Conservation (phyloP, 2,329 filamentous ascomycete genomes). For the Aspergillus tanneri region DNA sequence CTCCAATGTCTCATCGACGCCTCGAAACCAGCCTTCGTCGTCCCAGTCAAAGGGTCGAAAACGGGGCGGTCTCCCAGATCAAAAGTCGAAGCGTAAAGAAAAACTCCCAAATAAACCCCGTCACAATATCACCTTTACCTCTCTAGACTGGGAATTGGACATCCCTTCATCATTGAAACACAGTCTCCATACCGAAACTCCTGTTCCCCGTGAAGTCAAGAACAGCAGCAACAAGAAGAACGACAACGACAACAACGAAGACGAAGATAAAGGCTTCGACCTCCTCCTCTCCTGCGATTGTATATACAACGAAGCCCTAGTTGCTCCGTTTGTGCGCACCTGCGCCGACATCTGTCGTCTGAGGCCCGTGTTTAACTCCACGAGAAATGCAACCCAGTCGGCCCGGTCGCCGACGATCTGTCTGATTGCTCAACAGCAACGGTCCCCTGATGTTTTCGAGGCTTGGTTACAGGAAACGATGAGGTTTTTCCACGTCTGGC, state of each 20-base stretch:
- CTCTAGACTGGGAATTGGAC: conserved; percentile 80
- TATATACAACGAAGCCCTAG: conserved; percentile 87
- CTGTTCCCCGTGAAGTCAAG: too few species aligned
- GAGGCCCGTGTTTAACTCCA: conserved; percentile 34
- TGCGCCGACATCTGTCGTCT: conserved; percentile 72
- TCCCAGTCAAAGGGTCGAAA: conserved; percentile 13
- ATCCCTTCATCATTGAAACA: conserved; percentile 34
- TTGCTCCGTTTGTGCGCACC: conserved; percentile 77
- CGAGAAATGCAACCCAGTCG: too few species aligned
- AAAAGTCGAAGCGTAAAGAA: conserved; percentile 3
- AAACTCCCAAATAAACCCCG: neutral
- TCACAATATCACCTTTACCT: conserved; percentile 55
- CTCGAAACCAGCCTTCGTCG: neutral
- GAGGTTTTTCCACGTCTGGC: conserved; percentile 69
- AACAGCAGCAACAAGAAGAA: neutral
- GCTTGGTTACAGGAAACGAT: conserved; percentile 72
- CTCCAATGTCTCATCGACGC: conserved; percentile 32
- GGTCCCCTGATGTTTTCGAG: conserved; percentile 81
- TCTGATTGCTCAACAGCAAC: conserved; percentile 83
- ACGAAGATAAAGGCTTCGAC: conserved; percentile 58
- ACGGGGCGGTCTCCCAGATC: neutral
- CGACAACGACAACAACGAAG: conserved; percentile 26
- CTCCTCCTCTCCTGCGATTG: conserved; percentile 84
- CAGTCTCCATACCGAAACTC: conserved; percentile 31
- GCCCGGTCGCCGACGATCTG: conserved; percentile 62